These are phyloP conservation scores for Quercus aquifolioides DNA, from an alignment of 306 rosid species.

Conservation along the genomic window DNA sequence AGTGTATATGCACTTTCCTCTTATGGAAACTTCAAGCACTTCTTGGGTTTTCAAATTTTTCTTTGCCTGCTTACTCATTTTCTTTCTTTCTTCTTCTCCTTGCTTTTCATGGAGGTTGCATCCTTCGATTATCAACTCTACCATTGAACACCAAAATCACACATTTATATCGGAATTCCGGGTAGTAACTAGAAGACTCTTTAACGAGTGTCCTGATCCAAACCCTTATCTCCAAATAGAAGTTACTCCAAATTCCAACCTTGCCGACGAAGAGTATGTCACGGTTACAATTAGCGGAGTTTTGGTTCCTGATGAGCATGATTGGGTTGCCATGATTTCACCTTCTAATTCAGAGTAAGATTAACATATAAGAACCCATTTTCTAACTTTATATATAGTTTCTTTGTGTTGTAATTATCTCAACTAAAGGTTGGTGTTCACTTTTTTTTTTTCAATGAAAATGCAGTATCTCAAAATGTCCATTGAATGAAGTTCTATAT, in stretches of 20 bases:
- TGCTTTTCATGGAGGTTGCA: conserved; percentile 21
- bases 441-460: not conserved
- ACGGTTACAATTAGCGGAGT: conserved; percentile 58
- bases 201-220: conserved; percentile 30
- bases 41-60: conserved; percentile 8
- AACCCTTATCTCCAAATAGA: conserved; percentile 31
- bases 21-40: conserved; percentile 6
- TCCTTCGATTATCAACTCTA: conserved; percentile 27
- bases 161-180: conserved; percentile 69
- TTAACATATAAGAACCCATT: not conserved
- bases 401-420: not conserved
- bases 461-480: conserved; percentile 50
- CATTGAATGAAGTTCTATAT: conserved; percentile 22
- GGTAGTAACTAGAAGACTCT: conserved; percentile 42
- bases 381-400: not conserved
- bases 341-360: conserved; percentile 70
- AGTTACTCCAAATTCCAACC: conserved; percentile 23
- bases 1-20: not conserved
- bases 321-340: conserved; percentile 87
- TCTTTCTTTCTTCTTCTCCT: conserved; percentile 3
- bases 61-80: not conserved
- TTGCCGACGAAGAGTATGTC: conserved; percentile 47
- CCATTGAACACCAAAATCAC: conserved; percentile 38
- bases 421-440: not conserved
- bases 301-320: conserved; percentile 30